Evolutionary conservation across 495 filamentous ascomycete species (phyloP), one percentile per base, ranked within the genome.

Genomic region (Thozetella sp.): DNA sequence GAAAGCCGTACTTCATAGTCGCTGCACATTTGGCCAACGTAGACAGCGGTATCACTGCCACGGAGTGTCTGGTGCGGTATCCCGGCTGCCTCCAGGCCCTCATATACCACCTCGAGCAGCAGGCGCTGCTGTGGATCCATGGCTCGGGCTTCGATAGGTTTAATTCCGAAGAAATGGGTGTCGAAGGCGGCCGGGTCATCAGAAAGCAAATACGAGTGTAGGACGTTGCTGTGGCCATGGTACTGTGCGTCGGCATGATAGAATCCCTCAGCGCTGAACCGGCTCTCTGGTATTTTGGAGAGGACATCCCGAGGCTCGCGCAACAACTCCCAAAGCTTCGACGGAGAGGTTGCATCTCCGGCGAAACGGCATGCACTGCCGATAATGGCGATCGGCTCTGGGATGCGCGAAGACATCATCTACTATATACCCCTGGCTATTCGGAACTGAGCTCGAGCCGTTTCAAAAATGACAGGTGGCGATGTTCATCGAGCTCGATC

Each of bases 331-430:
- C 84, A 88, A 43, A 87, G 77, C 27, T 68, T 71, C 45, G 73
- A 71, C 12, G 77, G 74, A 51, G 66, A 75, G 19, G 67, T 71
- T 13, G 77, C 76, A 53, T 75, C 73, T 1, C 76, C 83, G 25
- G 85, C 83, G 51, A 88, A 81, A 25, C 80, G 76, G 53, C 80
- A 85, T 10, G 73, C 74, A 63, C 84, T 72, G 22, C 83, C 82
- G 34, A 85, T 67, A 22, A 86, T 72, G 9, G 82, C 83, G 52
- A 85, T 83, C 22, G 43, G 43, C 43, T 48, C 43, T 25, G 1
- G 37, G 37, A 3, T n/a, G n/a, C n/a, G n/a, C n/a, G n/a, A n/a
- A n/a, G n/a, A n/a, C n/a, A n/a, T n/a, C n/a, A n/a, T n/a, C n/a
- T n/a, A n/a, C n/a, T n/a, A n/a, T n/a, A n/a, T n/a, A n/a, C n/a